Evolutionary conservation across 1,139 yeast species (phyloP), one percentile per base, ranked within the genome.

Genomic region (Nakaseomyces glabratus): DNA sequence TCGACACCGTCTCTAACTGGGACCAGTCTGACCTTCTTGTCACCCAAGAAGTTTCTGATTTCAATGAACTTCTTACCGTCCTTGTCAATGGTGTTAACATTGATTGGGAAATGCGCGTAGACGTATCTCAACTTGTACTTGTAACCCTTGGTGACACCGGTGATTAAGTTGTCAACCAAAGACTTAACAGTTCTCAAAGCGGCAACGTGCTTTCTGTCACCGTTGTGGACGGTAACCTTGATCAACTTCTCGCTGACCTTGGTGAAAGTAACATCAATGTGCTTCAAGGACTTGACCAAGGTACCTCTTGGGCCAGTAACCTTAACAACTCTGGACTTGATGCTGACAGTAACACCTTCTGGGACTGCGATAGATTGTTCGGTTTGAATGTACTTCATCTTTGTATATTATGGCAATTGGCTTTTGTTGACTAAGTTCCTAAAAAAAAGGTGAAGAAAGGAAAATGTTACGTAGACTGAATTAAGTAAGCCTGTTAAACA

Each of bases 151-250:
- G 98, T 90, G 63, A 90, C 98, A 82, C 99, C 98, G 53, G 84
- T 84, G 72, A 90, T 70, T 78, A 90, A 69, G 85, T 93, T 90
- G 63, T 85, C 66, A 60, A 90, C 74, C 64, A 90, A 73, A 55
- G 97, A 84, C 74, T 86, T 86, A 69, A 90, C 97, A 49, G 98
- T 90, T 78, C 97, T 88, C 67, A 90, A 76, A 64, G 96, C 85
- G 66, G 99, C 99, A 68, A 90, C 97, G 73, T 90, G 98, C 80
- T 90, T 90, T 80, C 97, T 86, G 82, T 85, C 95, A 73, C 98
- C 98, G 67, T 88, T 85, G 82, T 84, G 93, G 52, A 93, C 95
- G 58, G 86, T 73, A 63, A 90, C 77, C 73, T 80, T 82, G 70
- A 93, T 72, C 58, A 76, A 77, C 50, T 64, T 70, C 69, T 74